phyloP scores from a whole-genome alignment of 768 basidiomycete genomes.

The Tricholomella constricta region DNA sequence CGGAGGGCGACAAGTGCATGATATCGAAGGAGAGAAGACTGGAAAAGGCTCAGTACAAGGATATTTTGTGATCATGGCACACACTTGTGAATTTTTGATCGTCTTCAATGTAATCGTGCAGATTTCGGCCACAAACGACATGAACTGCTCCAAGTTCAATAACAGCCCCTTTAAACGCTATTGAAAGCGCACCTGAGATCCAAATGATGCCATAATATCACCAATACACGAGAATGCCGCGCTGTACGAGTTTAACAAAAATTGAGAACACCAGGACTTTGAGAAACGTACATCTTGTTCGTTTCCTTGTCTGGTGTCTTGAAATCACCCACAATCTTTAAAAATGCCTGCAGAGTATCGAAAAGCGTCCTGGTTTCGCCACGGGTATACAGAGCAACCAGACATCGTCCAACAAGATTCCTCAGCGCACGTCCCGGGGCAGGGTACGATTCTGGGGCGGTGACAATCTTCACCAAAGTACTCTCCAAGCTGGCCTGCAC shows the following conservation, averaged over 20 bases:
- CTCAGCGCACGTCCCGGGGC: conserved; percentile 85
- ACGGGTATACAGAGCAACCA: conserved; percentile 70
- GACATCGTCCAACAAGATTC: conserved; percentile 75
- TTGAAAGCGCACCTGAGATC: conserved; percentile 66
- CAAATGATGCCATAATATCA: conserved; percentile 84
- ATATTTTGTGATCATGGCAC: conserved; percentile 26
- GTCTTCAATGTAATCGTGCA: conserved; percentile 64
- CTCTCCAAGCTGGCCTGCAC: conserved; percentile 64
- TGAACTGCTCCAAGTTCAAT: conserved; percentile 56
- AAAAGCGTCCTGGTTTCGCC: conserved; percentile 86
- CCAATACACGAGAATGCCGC: conserved; percentile 87
- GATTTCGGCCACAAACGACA: conserved; percentile 95
- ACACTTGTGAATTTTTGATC: conserved; percentile 69
- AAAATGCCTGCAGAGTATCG: conserved; percentile 78
- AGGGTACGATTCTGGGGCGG: conserved; percentile 68
- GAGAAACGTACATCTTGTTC: conserved; percentile 62
- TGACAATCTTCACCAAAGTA: conserved; percentile 66
- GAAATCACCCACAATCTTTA: conserved; percentile 73
- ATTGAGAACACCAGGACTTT: neutral
- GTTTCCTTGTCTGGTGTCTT: conserved; percentile 66
- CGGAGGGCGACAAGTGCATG: conserved; percentile 75
- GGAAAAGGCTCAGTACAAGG: conserved; percentile 4
- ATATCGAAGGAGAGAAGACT: conserved; percentile 83
- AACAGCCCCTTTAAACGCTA: neutral
- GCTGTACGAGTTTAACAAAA: conserved; percentile 37